These are phyloP conservation scores for Epichloe scottii DNA, from an alignment of 2,329 filamentous ascomycete species.

Conservation along the genomic window DNA sequence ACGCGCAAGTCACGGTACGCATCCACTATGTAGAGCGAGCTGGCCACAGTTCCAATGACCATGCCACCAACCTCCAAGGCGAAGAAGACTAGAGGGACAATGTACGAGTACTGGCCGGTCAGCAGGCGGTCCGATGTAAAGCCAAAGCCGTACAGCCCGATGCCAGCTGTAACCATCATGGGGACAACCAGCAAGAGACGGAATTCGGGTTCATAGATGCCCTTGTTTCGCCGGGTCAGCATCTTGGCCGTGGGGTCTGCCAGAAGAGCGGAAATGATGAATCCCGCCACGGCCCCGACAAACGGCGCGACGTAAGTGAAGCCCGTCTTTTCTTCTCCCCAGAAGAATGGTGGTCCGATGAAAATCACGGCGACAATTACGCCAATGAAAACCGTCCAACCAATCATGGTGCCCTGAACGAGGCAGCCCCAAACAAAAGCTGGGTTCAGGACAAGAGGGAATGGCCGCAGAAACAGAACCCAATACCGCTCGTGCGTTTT, in stretches of 20 bases:
- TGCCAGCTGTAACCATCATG: slow-evolving; percentile 64
- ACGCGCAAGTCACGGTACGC: slow-evolving; percentile 78
- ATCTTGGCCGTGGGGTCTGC: slow-evolving; percentile 59
- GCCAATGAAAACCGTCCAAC: slow-evolving; percentile 90
- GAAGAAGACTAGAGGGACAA: slow-evolving; percentile 70
- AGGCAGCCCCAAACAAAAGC: slow-evolving; percentile 70
- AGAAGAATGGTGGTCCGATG: slow-evolving; percentile 68
- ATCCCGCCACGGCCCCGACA: slow-evolving; percentile 67
- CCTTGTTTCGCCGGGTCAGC: slow-evolving; percentile 63
- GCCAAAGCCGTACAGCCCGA: slow-evolving; percentile 77
- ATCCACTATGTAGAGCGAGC: slow-evolving; percentile 81
- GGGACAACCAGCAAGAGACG: slow-evolving; percentile 72
- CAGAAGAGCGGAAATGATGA: slow-evolving; percentile 59
- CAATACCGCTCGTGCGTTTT: slow-evolving; percentile 67
- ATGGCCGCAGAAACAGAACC: slow-evolving; percentile 55
- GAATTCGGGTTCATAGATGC: slow-evolving; percentile 87
- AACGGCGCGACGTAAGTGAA: slow-evolving; percentile 81
- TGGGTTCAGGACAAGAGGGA: slow-evolving; percentile 73
- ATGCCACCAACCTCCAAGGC: slow-evolving; percentile 75
- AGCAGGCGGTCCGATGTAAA: slow-evolving; percentile 52
- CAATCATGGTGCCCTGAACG: slow-evolving; percentile 81
- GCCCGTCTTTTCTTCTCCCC: slow-evolving; percentile 69
- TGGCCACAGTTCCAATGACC: slow-evolving; percentile 81
- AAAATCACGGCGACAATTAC: slow-evolving; percentile 75
- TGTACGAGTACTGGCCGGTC: slow-evolving; percentile 49